Evolutionary conservation across 164 flowering plant genomes (phyloP).

Genomic region (Tinospora cordifolia): DNA sequence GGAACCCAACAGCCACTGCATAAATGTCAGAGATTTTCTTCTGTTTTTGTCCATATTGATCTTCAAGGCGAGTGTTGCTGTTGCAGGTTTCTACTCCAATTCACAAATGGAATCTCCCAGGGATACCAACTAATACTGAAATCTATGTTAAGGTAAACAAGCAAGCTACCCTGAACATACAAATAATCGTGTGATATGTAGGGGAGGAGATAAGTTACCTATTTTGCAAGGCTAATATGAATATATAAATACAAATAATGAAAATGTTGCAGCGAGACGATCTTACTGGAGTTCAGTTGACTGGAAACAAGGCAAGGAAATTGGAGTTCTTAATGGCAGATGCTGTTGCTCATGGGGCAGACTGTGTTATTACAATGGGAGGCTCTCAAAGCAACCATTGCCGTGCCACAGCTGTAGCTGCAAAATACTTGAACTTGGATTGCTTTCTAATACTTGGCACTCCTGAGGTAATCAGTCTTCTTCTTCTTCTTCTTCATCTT

Average conservation of each 20-base stretch:
- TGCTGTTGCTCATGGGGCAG: conserved; percentile 75
- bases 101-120: conserved; percentile 87
- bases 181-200: not conserved
- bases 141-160: conserved; percentile 73
- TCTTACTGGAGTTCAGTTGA: conserved; percentile 88
- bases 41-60: no score
- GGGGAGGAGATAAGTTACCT: not conserved
- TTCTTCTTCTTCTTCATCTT: no score
- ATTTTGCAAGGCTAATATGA: not conserved
- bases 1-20: no score
- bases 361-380: conserved; percentile 82
- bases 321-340: conserved; percentile 94
- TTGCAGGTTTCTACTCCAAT: conserved; percentile 82
- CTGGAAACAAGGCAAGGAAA: conserved; percentile 95
- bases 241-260: not conserved
- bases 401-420: conserved; percentile 97
- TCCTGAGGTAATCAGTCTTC: conserved; percentile 61
- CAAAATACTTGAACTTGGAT: conserved; percentile 80
- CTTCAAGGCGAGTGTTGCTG: no score
- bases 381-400: conserved; percentile 98
- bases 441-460: conserved; percentile 78
- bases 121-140: conserved; percentile 60
- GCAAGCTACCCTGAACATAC: no score
- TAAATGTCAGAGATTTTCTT: no score
- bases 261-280: conserved; percentile 65